Conservation (phyloP, 2,329 filamentous ascomycete genomes). For the Monosporascus sp. region DNA sequence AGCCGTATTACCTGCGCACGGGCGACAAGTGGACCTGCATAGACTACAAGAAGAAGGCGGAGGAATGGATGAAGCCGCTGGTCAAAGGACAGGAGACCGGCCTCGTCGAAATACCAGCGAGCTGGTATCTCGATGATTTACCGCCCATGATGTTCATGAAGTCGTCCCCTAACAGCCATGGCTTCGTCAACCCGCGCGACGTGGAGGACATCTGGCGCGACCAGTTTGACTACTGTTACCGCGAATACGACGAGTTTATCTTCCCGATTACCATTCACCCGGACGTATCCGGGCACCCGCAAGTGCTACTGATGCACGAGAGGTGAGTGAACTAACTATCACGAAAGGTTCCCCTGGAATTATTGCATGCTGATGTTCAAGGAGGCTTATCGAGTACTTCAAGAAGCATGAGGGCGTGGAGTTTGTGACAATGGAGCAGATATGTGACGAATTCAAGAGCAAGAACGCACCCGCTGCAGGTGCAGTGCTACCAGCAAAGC, state of each 20-base stretch:
- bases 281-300: constrained; percentile 66
- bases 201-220: constrained; percentile 63
- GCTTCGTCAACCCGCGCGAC: constrained; percentile 53
- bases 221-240: constrained; percentile 70
- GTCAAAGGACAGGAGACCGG: constrained; percentile 55
- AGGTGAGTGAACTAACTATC: constrained; percentile 34
- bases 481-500: constrained; percentile 56
- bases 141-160: constrained; percentile 73
- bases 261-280: constrained; percentile 77
- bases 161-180: constrained; percentile 59
- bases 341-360: neutral
- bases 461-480: constrained; percentile 54
- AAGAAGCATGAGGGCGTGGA: constrained; percentile 57
- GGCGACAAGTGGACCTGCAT: constrained; percentile 66
- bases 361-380: constrained; percentile 11
- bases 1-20: constrained; percentile 59
- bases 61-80: constrained; percentile 64
- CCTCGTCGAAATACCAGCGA: constrained; percentile 61
- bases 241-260: constrained; percentile 71
- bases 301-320: constrained; percentile 70
- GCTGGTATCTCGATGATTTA: constrained; percentile 61
- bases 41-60: constrained; percentile 57
- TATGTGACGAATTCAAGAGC: constrained; percentile 68
- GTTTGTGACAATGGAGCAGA: constrained; percentile 62
- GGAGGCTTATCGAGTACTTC: constrained; percentile 62